Conservation (phyloP, 306 rosid species). For the Myrica gale region DNA sequence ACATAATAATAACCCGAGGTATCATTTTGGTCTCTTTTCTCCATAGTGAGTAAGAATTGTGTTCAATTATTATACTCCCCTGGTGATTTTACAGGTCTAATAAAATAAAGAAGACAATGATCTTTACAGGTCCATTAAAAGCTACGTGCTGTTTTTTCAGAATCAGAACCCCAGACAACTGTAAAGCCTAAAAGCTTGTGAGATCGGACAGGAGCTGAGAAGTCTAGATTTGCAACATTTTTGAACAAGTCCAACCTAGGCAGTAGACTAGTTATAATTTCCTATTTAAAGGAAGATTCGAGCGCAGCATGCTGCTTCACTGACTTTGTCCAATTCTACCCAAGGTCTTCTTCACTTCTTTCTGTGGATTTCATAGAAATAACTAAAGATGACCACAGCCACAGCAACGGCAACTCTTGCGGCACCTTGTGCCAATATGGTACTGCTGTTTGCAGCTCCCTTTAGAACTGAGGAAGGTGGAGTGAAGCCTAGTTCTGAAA, state of each 20-base stretch:
- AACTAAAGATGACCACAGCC: conserved; percentile 52
- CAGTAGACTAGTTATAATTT: no score
- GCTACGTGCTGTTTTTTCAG: no score
- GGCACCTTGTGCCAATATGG: conserved; percentile 23
- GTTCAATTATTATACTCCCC: no score
- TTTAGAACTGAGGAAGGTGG: conserved; percentile 13
- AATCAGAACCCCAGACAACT: no score
- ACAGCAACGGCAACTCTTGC: conserved; percentile 40
- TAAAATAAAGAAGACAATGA: no score
- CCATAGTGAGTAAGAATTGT: no score
- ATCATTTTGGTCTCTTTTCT: neutral
- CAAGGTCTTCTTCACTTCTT: conserved; percentile 21
- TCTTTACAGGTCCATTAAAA: neutral
- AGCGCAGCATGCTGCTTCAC: neutral
- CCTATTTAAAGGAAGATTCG: no score
- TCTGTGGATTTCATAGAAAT: conserved; percentile 42
- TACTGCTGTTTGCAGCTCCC: neutral
- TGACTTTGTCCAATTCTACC: neutral
- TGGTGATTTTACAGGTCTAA: no score
- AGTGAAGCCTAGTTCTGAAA: conserved; percentile 74
- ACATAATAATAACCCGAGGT: neutral
- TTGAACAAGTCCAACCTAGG: neutral
- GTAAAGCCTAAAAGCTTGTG: no score
- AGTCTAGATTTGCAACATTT: neutral
- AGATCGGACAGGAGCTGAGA: no score